Evolutionary conservation across 805 yeast species (phyloP).

Genomic region (Kodamaea jinghongensis): DNA sequence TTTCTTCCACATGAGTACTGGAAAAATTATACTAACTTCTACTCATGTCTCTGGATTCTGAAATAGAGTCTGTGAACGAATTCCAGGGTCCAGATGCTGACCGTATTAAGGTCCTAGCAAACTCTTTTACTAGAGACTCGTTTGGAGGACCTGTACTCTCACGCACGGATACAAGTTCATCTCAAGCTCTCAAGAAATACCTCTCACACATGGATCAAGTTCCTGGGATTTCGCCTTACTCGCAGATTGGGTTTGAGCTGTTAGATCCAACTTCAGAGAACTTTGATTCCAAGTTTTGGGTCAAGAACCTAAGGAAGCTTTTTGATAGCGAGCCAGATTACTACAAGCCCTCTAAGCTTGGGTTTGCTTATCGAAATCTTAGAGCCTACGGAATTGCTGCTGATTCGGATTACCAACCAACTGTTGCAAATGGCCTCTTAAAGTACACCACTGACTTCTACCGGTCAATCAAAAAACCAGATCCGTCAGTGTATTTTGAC

Average conservation of each 20-base stretch:
- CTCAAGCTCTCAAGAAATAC: slow-evolving; percentile 29
- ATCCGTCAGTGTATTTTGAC: slow-evolving; percentile 23
- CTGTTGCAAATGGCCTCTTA: slow-evolving; percentile 44
- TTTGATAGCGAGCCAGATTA: slow-evolving; percentile 53
- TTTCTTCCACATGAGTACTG: no score
- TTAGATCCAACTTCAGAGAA: slow-evolving; percentile 58
- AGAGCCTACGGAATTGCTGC: slow-evolving; percentile 62
- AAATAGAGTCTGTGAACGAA: slow-evolving; percentile 12
- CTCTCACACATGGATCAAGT: slow-evolving; percentile 51
- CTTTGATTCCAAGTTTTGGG: slow-evolving; percentile 62
- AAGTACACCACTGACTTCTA: slow-evolving; percentile 13
- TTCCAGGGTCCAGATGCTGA: slow-evolving; percentile 13
- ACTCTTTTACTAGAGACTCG: slow-evolving; percentile 16
- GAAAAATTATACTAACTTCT: no score
- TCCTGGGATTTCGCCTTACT: slow-evolving; percentile 37
- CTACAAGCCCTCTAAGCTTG: slow-evolving; percentile 57
- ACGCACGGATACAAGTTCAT: slow-evolving; percentile 6
- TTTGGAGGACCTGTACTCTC: slow-evolving; percentile 9
- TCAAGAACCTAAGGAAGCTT: slow-evolving; percentile 56
- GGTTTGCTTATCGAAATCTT: slow-evolving; percentile 56
- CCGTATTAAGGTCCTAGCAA: slow-evolving; percentile 21
- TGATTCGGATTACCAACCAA: slow-evolving; percentile 63
- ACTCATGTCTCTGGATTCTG: slow-evolving; percentile 6
- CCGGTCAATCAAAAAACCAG: slow-evolving; percentile 14
- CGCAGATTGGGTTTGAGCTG: slow-evolving; percentile 20